Conservation (phyloP, 495 filamentous ascomycete genomes). For the Astrocystis sublimbata region DNA sequence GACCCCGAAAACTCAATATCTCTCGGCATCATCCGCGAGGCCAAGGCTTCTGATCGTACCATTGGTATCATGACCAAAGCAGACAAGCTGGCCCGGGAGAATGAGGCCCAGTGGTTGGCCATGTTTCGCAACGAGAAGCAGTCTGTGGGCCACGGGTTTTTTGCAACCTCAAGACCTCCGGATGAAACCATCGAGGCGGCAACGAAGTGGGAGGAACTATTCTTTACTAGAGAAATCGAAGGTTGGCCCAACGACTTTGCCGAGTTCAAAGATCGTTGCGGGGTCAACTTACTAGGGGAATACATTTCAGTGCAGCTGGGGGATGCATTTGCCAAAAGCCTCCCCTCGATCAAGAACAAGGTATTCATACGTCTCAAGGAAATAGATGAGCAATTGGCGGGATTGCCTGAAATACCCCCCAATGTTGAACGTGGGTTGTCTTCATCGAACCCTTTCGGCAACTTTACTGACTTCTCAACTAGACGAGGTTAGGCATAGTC, state of each 20-base stretch:
- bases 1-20: conserved; percentile 74
- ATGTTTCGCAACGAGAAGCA: conserved; percentile 60
- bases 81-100: conserved; percentile 57
- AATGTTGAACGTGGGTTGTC: conserved; percentile 42
- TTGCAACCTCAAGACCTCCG: conserved; percentile 55
- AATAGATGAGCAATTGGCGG: conserved; percentile 50
- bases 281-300: conserved; percentile 48
- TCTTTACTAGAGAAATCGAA: conserved; percentile 50
- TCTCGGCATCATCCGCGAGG: conserved; percentile 58
- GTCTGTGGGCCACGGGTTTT: conserved; percentile 63
- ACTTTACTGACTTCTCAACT: neutral
- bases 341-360: conserved; percentile 60
- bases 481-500: conserved; percentile 45
- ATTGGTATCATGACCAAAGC: conserved; percentile 83
- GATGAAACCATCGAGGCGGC: conserved; percentile 53
- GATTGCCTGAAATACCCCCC: conserved; percentile 57
- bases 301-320: conserved; percentile 30
- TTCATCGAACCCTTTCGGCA: neutral
- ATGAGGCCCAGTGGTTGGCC: conserved; percentile 56
- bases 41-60: conserved; percentile 61
- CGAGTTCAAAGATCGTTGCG: conserved; percentile 54
- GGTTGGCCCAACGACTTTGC: conserved; percentile 50
- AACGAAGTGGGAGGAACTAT: conserved; percentile 56
- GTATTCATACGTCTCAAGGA: conserved; percentile 51
- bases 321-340: conserved; percentile 33